Evolutionary conservation across 83 land plant species (phyloP), one percentile per base, ranked within the genome.

Genomic region (Diphasiastrum complanatum): DNA sequence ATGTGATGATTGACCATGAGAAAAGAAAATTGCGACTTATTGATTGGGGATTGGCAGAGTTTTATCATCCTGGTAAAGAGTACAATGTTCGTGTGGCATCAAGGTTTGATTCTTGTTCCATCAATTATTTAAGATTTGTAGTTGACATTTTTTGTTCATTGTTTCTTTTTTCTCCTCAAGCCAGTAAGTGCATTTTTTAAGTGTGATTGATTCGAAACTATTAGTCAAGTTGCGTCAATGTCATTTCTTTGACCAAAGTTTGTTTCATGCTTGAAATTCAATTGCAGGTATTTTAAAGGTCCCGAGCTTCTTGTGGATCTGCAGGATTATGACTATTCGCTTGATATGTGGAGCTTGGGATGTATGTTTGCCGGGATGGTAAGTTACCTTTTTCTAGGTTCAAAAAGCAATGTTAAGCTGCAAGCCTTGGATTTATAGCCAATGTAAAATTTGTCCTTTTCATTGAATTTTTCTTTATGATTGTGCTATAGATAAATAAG

Each of bases 281-380:
- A n/a, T 58, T 28, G 27, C 32, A 85, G 91, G 47, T 83, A 86
- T 53, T 86, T 86, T 45, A 86, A 86, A 66, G 91, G 90, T 14
- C 90, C 90, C 19, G 90, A 85, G 71, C 83, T 85, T 2, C 83
- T 85, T 62, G 86, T 85, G 56, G 90, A 82, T 73, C 60, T 85
- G 55, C 86, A 85, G 69, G 90, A 85, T 57, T 85, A 85, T 75
- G 86, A 85, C 53, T 85, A 85, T 50, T 85, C 90, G 1, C 53
- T 85, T 64, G 90, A 85, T 57, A 58, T 85, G 77, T 85, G 90
- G 90, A 85, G 90, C 69, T 77, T 85, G 24, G 90, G 90, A 2
- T 85, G 90, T 68, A 85, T 85, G 86, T 79, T 85, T 72, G 90
- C 90, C 33, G 90, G 86, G 51, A 85, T 85, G 86, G 86, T 85